A percentile compares a stretch with the other conserved stretches of the same genome.
These are phyloP conservation scores for Axilococcus clingmanii DNA, from an alignment of 139 green algal genomes.

Conservation along the genomic window DNA sequence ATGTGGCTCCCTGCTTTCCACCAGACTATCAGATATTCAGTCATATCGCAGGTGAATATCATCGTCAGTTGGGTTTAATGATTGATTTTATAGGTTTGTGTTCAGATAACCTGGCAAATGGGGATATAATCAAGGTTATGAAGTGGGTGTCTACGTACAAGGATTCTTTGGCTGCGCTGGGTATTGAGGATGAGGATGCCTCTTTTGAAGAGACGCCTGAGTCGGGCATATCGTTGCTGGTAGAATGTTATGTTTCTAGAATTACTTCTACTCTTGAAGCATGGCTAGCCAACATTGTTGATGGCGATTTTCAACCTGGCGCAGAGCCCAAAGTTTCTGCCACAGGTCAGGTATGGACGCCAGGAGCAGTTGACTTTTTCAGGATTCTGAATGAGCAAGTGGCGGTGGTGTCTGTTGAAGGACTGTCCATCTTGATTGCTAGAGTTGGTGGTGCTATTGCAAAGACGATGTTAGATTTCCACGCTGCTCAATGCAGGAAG, in stretches of 20 bases:
- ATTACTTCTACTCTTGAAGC: constrained; percentile 48
- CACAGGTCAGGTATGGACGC: constrained; percentile 63
- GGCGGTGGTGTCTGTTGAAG: not conserved
- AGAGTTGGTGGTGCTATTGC: not conserved
- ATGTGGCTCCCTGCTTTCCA: constrained; percentile 70
- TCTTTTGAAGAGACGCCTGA: too few relatives aligned
- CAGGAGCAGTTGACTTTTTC: constrained; percentile 81
- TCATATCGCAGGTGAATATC: constrained; percentile 44
- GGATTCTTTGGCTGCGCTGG: constrained; percentile 36
- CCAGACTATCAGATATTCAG: constrained; percentile 67
- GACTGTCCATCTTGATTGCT: constrained; percentile 2
- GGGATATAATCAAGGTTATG: constrained; percentile 66
- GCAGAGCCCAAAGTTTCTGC: constrained; percentile 39
- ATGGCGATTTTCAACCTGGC: constrained; percentile 37
- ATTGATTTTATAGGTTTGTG: constrained; percentile 65
- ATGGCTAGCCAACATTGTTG: constrained; percentile 79
- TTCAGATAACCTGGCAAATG: constrained; percentile 55
- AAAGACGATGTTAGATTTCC: not conserved
- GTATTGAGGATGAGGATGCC: not conserved
- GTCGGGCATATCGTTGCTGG: constrained; percentile 34
- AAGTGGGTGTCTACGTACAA: constrained; percentile 68
- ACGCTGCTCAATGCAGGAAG: constrained; percentile 23
- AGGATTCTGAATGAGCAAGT: constrained; percentile 82
- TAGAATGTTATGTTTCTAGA: constrained; percentile 62
- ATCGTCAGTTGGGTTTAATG: constrained; percentile 56